phyloP scores from a whole-genome alignment of 495 filamentous ascomycete species.

The Penicillium argentinense region DNA sequence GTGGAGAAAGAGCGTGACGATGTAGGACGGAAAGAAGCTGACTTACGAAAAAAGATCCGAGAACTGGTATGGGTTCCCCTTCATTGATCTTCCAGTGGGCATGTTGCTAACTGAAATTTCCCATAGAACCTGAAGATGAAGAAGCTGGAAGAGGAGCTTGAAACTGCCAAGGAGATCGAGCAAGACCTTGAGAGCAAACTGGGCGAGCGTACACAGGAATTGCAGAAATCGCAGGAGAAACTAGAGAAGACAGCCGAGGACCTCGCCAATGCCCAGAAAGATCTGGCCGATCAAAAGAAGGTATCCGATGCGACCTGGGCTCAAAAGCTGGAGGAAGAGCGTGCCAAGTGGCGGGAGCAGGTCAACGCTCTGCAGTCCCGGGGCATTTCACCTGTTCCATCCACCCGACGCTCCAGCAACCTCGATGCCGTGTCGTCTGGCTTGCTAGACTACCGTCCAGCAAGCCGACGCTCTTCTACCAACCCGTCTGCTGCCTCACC shows the following conservation, averaged over 20 bases:
- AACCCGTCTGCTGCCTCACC: constrained; percentile 40
- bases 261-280: constrained; percentile 54
- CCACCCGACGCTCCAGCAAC: constrained; percentile 45
- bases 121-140: constrained; percentile 70
- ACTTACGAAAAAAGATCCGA: constrained; percentile 80
- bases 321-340: constrained; percentile 70
- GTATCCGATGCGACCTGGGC: constrained; percentile 59
- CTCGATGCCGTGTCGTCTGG: constrained; percentile 33
- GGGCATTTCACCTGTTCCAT: constrained; percentile 48
- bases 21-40: constrained; percentile 74
- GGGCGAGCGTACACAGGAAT: constrained; percentile 58
- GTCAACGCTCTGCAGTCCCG: constrained; percentile 42
- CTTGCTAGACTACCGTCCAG: constrained; percentile 40
- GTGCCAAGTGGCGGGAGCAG: constrained; percentile 70
- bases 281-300: constrained; percentile 71
- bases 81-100: background rate
- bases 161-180: constrained; percentile 63
- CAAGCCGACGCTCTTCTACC: constrained; percentile 49
- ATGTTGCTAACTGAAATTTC: constrained; percentile 12
- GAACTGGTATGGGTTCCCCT: constrained; percentile 63
- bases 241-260: constrained; percentile 66
- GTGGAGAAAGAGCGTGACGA: constrained; percentile 93
- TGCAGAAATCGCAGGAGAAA: constrained; percentile 62
- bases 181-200: constrained; percentile 59
- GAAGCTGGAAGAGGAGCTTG: constrained; percentile 79